Conservation (phyloP, 257 asterid genomes). For the Solanum pimpinellifolium region DNA sequence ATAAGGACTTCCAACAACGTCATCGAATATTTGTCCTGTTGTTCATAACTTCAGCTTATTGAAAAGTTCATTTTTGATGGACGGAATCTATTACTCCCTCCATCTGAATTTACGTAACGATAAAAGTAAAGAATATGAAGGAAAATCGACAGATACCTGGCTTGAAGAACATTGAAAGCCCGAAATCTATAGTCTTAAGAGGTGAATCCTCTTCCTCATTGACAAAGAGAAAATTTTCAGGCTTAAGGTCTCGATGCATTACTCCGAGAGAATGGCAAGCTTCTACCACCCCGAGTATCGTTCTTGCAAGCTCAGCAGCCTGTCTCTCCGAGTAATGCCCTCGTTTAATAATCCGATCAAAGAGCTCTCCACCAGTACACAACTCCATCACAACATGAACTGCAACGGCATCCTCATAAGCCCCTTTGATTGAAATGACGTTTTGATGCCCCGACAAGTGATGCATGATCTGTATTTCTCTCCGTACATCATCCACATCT, state of each 20-base stretch:
- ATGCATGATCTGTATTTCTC: slow-evolving; percentile 91
- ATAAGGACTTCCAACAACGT: slow-evolving; percentile 68
- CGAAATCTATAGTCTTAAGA: slow-evolving; percentile 80
- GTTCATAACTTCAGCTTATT: background rate
- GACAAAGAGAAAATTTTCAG: slow-evolving; percentile 79
- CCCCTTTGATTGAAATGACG: slow-evolving; percentile 67
- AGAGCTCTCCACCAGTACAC: slow-evolving; percentile 89
- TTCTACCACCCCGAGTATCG: slow-evolving; percentile 62
- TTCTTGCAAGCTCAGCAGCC: slow-evolving; percentile 74
- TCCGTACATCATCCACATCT: slow-evolving; percentile 87
- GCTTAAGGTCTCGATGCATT: slow-evolving; percentile 90
- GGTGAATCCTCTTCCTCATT: slow-evolving; percentile 65
- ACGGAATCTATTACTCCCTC: background rate
- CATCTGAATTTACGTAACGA: background rate
- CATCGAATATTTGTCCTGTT: slow-evolving; percentile 46
- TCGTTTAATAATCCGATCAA: slow-evolving; percentile 67
- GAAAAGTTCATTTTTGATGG: background rate
- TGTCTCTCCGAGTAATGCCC: slow-evolving; percentile 81
- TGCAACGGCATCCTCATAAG: slow-evolving; percentile 79
- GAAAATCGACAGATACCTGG: slow-evolving; percentile 42
- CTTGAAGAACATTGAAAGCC: slow-evolving; percentile 70
- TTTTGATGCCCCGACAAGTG: slow-evolving; percentile 72
- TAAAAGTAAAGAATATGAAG: background rate
- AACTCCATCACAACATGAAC: slow-evolving; percentile 91
- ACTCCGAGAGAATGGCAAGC: slow-evolving; percentile 87